Evolutionary conservation across 1,284 basidiomycete species (phyloP).

Genomic region (Boletus semigastroideus): DNA sequence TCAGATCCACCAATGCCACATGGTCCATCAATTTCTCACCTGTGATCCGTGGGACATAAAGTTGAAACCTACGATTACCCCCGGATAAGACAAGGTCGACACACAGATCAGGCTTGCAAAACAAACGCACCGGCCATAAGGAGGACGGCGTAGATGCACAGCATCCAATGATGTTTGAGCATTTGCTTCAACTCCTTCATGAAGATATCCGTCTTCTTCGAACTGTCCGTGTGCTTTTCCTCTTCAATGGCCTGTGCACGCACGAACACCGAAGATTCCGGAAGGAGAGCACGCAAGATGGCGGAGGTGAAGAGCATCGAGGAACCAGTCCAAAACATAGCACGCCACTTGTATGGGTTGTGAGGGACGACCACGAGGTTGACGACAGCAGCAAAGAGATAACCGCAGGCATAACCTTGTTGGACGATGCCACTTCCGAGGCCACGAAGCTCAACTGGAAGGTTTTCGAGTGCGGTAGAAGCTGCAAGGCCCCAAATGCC

Average conservation of each 20-base stretch:
- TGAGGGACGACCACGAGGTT: constrained; percentile 72
- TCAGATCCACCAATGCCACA: neutral
- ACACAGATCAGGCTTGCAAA: neutral
- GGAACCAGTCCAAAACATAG: constrained; percentile 66
- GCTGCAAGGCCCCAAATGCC: constrained; percentile 79
- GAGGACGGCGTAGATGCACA: constrained; percentile 82
- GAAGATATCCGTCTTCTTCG: constrained; percentile 71
- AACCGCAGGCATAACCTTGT: constrained; percentile 76
- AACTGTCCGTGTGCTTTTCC: constrained; percentile 38
- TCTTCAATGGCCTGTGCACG: constrained; percentile 53
- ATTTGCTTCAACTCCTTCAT: constrained; percentile 70
- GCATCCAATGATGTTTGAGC: constrained; percentile 82
- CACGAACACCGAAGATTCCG: constrained; percentile 81
- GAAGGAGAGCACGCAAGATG: constrained; percentile 65
- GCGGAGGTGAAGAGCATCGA: constrained; percentile 82
- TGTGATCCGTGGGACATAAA: constrained; percentile 91
- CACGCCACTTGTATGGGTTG: constrained; percentile 53
- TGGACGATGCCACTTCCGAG: constrained; percentile 87
- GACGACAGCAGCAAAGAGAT: constrained; percentile 66
- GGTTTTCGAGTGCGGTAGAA: constrained; percentile 84
- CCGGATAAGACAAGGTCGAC: neutral
- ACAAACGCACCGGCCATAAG: constrained; percentile 71
- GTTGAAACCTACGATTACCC: constrained; percentile 70
- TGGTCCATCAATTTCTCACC: constrained; percentile 59
- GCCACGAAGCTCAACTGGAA: constrained; percentile 86